These are phyloP conservation scores for Lindgomyces ingoldianus DNA, from an alignment of 495 filamentous ascomycete genomes.

Conservation along the genomic window DNA sequence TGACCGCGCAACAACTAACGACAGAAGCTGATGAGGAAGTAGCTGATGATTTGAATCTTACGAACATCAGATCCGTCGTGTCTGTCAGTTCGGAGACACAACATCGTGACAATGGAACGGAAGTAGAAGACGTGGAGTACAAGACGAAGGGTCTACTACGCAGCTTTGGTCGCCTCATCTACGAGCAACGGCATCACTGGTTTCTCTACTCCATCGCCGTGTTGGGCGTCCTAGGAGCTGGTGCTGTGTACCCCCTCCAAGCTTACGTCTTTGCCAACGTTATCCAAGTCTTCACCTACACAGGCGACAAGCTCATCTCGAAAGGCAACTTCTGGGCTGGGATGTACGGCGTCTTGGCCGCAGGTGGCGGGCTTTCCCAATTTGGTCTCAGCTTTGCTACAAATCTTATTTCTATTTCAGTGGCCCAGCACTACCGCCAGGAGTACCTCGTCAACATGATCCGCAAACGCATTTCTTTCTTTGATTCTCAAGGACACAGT, in stretches of 20 bases:
- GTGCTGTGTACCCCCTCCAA: slow-evolving; percentile 38
- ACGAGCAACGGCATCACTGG: slow-evolving; percentile 37
- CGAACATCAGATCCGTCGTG: too few species aligned
- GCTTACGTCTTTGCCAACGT: slow-evolving; percentile 40
- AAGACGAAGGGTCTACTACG: slow-evolving; percentile 20
- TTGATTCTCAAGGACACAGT: slow-evolving; percentile 38
- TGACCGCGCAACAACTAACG: slow-evolving; percentile 35
- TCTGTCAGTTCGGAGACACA: too few species aligned
- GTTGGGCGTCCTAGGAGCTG: slow-evolving; percentile 30
- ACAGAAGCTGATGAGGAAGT: neutral
- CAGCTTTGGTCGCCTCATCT: slow-evolving; percentile 36
- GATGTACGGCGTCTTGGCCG: slow-evolving; percentile 37
- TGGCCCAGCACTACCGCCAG: slow-evolving; percentile 34
- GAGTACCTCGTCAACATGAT: slow-evolving; percentile 40
- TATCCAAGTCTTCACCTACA: slow-evolving; percentile 34
- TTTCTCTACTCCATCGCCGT: slow-evolving; percentile 29
- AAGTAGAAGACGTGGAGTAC: neutral
- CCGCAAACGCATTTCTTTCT: slow-evolving; percentile 37
- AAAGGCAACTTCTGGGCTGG: slow-evolving; percentile 39
- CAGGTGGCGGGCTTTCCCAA: slow-evolving; percentile 31
- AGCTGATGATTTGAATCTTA: too few species aligned
- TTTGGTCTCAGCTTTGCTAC: slow-evolving; percentile 28
- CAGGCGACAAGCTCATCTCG: slow-evolving; percentile 20
- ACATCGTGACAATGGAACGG: too few species aligned
- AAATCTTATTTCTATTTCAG: slow-evolving; percentile 25